These are phyloP conservation scores for Collybiopsis confluens DNA, from an alignment of 768 basidiomycete genomes.

Conservation along the genomic window DNA sequence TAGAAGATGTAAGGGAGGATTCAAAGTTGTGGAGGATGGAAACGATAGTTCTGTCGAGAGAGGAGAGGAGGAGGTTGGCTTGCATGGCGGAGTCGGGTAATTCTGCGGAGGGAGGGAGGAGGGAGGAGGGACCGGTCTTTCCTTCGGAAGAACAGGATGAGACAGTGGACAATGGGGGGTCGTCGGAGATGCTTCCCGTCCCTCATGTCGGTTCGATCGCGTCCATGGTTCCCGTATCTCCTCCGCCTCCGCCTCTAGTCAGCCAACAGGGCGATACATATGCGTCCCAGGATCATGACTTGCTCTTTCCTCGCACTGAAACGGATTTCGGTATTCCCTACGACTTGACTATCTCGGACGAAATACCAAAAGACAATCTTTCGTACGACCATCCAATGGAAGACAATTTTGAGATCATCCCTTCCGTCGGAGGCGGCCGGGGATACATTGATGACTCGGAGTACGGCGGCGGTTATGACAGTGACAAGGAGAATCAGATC, in stretches of 20 bases:
- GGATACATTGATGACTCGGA: neutral
- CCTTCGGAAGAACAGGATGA: too few species aligned
- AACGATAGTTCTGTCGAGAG: constrained; percentile 37
- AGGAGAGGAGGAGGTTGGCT: constrained; percentile 30
- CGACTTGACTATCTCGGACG: neutral
- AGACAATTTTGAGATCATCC: too few species aligned
- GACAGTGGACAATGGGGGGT: too few species aligned
- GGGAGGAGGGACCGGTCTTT: neutral
- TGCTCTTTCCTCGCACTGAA: neutral
- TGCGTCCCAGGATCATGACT: too few species aligned
- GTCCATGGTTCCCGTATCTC: neutral
- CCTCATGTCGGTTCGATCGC: too few species aligned
- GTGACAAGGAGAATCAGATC: constrained; percentile 1
- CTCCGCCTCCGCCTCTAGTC: too few species aligned
- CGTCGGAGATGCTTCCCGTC: too few species aligned
- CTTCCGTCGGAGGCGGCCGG: neutral
- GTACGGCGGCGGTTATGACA: neutral
- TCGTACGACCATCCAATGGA: too few species aligned
- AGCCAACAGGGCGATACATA: too few species aligned
- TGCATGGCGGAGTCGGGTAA: constrained; percentile 13
- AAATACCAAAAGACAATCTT: too few species aligned
- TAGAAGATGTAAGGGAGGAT: constrained; percentile 7
- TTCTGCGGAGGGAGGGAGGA: constrained; percentile 9
- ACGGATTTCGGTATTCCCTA: neutral
- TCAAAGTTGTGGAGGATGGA: constrained; percentile 11